Base-by-base conservation (phyloP, 2,329 filamentous ascomycete genomes). In the Xylariales sp. region DNA sequence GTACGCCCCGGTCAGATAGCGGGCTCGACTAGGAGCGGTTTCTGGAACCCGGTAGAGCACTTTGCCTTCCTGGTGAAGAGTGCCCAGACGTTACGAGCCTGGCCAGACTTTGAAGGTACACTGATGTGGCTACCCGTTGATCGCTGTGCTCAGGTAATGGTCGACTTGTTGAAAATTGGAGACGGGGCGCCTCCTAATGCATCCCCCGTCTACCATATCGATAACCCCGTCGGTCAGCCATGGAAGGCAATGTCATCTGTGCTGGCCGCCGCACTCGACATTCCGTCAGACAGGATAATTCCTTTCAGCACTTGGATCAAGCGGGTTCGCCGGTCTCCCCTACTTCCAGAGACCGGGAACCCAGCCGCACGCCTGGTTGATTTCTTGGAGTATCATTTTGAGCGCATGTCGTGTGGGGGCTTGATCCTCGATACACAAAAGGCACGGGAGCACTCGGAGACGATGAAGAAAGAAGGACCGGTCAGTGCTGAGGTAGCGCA, bases 41-140 rank as follows among this genome's bases (percentile, higher is more conserved):
- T 69, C 49, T 80, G 76, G 76, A 80, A 79, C 46, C 57, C 65
- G 0, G 60, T 63, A 20, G 73, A 79, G 49, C 71, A 78, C 45
- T 56, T 78, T 10, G 50, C 60, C 0, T 73, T 74, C 45, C 42
- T 79, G 16, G 51, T 75, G 38, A 76, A 76, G 52, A 71, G 68
- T 0, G 64, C 68, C 0, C 70, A 77, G 46, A 66, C 65, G 1
- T 45, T 77, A 0, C 54, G 57, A 1, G 59, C 53, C 1, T 48
- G 71, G 7, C 72, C 73, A 0, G 58, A 66, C 16, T 46, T 74
- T 3, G 36, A 58, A 0, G 70, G 69, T 1, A 32, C 44, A 2
- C n/a, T n/a, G n/a, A n/a, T n/a, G n/a, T n/a, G n/a, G n/a, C n/a
- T n/a, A n/a, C n/a, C n/a, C n/a, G n/a, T n/a, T n/a, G n/a, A n/a